Evolutionary conservation across 805 yeast genomes (phyloP), one percentile per base, ranked within the genome.

Genomic region (Cyberlindnera veronae): DNA sequence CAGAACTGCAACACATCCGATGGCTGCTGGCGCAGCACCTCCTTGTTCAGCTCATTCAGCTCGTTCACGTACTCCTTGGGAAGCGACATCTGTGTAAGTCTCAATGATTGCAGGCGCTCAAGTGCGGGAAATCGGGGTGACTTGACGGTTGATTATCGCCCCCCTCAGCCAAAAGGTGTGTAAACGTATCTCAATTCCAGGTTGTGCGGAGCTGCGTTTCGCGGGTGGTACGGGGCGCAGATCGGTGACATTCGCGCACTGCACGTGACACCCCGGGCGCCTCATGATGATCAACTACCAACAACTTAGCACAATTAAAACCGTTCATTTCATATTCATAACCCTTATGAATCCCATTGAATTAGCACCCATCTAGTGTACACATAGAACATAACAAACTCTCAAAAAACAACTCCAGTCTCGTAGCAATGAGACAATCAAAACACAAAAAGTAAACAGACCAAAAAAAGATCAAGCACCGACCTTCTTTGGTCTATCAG

Each of bases 1-100:
- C 90, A 81, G 63, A 84, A 85, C 55, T 84, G 89, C 42, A 85
- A 59, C 11, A 84, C 66, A 55, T 84, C 91, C 12, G 67, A 56
- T 2, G 95, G 95, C 51, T 80, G 75, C 36, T 71, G 67, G 32
- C 60, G 58, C 34, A 66, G 65, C 38, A 77, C 59, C 55, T 79
- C 84, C 55, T 69, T 73, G 59, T 79, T 81, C 57, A 83, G 77
- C 46, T 71, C 77, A 51, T 74, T 73, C 59, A 84, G 69, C 61
- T 81, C 90, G 40, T 73, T 74, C 36, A 62, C 49, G 44, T 66
- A 66, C 12, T 65, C 65, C 33, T 50, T 48, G 17, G 71, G 69
- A 15, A 66, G 50, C 3, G 67, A 57, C 68, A 64, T 63, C 10
- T 15, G 14, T 18, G 14, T 21, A 19, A 21, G 13, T 35, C 20